Conservation (phyloP, 2,329 filamentous ascomycete genomes). For the Calonectria crousiana region DNA sequence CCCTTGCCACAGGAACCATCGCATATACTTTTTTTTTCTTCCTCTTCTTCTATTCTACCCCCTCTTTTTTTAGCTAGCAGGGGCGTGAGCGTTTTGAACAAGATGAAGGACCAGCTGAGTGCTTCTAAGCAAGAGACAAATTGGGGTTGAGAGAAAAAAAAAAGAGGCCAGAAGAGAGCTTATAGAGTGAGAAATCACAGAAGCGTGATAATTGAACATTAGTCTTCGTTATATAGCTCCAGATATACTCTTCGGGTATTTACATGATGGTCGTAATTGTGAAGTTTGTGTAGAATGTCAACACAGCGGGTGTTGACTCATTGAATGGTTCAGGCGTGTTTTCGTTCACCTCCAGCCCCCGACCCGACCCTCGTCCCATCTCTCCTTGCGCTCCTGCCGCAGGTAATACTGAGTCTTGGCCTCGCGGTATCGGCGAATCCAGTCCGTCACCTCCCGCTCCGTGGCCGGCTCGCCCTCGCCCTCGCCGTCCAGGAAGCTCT, state of each 20-base stretch:
- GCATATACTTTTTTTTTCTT: neutral
- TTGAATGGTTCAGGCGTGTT: neutral
- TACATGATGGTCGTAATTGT: conserved; percentile 5
- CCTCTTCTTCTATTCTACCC: neutral
- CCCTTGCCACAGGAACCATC: neutral
- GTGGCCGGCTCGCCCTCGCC: conserved; percentile 62
- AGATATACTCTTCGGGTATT: conserved; percentile 12
- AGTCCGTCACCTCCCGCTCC: conserved; percentile 88
- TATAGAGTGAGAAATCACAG: neutral
- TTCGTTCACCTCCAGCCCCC: conserved; percentile 85
- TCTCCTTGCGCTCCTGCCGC: conserved; percentile 86
- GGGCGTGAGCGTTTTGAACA: neutral
- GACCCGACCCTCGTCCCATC: conserved; percentile 96
- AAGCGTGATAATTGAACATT: conserved; percentile 4
- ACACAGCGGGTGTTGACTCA: neutral
- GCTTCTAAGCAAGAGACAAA: neutral
- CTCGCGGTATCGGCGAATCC: conserved; percentile 84
- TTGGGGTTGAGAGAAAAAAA: neutral
- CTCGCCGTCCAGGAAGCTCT: conserved; percentile 84
- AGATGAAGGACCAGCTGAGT: conserved; percentile 4
- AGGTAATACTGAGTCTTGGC: conserved; percentile 83
- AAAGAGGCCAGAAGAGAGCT: neutral
- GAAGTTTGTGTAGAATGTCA: neutral
- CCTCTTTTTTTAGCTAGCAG: neutral
- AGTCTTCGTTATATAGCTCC: conserved; percentile 12